A percentile compares a stretch with the other conserved stretches of the same genome.
phyloP scores from a whole-genome alignment of 2,329 filamentous ascomycete species.

The Immersiporthe knoxdaviesiana region DNA sequence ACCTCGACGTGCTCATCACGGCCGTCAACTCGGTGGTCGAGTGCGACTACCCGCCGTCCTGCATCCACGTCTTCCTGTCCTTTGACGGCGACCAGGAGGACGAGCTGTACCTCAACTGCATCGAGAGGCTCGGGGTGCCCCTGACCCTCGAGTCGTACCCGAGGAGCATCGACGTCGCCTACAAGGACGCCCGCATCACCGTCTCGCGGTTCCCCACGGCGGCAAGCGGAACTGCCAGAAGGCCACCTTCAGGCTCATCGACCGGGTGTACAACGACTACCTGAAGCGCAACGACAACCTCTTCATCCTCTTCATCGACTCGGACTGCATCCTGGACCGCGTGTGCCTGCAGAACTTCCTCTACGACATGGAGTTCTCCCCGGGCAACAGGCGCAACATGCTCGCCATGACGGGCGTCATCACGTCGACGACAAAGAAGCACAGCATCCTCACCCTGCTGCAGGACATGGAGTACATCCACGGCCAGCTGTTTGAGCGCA shows the following conservation, averaged over 20 bases:
- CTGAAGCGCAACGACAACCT: conserved; percentile 86
- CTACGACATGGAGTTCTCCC: conserved; percentile 97
- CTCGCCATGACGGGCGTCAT: conserved; percentile 98
- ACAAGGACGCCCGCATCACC: conserved; percentile 81
- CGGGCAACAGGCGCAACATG: conserved; percentile 89
- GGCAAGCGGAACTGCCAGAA: conserved; percentile 96
- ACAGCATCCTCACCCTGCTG: conserved; percentile 86
- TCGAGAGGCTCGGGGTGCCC: conserved; percentile 82
- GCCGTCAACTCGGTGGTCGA: conserved; percentile 91
- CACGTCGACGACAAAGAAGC: conserved; percentile 87
- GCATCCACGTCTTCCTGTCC: conserved; percentile 92
- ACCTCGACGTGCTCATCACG: conserved; percentile 79
- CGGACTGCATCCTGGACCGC: conserved; percentile 90
- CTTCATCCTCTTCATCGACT: conserved; percentile 96
- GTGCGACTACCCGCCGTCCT: conserved; percentile 89
- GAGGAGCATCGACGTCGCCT: conserved; percentile 86
- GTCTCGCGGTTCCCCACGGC: conserved; percentile 87
- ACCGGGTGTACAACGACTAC: conserved; percentile 88
- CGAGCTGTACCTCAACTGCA: conserved; percentile 84
- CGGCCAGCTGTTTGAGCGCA: conserved; percentile 93
- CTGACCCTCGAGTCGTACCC: conserved; percentile 78
- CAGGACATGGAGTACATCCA: conserved; percentile 99
- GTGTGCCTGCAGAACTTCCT: conserved; percentile 96
- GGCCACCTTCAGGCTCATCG: conserved; percentile 87
- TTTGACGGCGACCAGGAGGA: conserved; percentile 92